Evolutionary conservation across 179 eudicot genomes (phyloP), one percentile per base, ranked within the genome.

Genomic region (Silene coronaria): DNA sequence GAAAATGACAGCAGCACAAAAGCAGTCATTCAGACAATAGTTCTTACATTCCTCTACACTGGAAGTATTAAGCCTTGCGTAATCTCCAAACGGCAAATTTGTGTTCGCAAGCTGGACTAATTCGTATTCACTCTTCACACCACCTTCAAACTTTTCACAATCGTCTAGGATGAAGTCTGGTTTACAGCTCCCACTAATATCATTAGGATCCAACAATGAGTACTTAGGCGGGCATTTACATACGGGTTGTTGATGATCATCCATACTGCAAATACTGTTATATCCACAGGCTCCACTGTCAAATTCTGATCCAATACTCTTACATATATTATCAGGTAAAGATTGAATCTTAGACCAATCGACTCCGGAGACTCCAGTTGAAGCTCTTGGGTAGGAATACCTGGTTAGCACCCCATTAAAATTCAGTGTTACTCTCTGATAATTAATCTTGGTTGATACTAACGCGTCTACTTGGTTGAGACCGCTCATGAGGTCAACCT

Each of bases 81-180:
- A 88, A 71, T 88, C 87, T 34, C 27, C 34, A 3, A 0, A n/a
- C 5, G 87, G 86, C 86, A 88, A 88, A 71, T 81, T 85, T 4
- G 74, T 77, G 16, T 83, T 70, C 1, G 21, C 17, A 21, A 86
- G 32, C n/a, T 12, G 30, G 13, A 66, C 6, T 12, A 86, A 36
- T 30, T 61, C 30, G 62, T 73, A 84, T 45, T 74, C 69, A 32
- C 3, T 57, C 46, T 63, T 60, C n/a, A 27, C 27, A 17, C 34
- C 74, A 30, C 24, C 13, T 28, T n/a, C 73, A 10, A 24, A 5
- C 17, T 73, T 71, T 42, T 76, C 78, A 66, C 78, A 75, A n/a
- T 2, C 3, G 23, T 73, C 79, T 2, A 36, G 70, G 17, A 14
- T 45, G 68, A 81, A 81, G 61, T 79, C 79, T 6, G 86, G 84